A percentile compares a stretch with the other conserved stretches of the same genome.
phyloP scores from a whole-genome alignment of 352 stramenopile genomes.

The Phytophthora tubulina region DNA sequence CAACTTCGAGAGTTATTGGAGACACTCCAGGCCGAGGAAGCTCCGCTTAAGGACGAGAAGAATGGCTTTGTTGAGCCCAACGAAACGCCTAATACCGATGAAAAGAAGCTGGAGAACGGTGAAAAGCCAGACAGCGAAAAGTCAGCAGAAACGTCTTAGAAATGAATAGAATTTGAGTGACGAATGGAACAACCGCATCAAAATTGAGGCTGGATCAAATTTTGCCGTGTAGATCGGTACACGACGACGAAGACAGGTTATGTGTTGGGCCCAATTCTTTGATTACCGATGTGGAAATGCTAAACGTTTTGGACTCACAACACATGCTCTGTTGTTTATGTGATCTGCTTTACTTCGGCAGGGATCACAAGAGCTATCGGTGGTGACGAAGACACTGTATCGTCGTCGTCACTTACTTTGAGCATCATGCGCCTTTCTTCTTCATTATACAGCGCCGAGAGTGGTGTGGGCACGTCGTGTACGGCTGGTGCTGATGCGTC shows the following conservation, averaged over 20 bases:
- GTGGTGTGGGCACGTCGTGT: conserved; percentile 60
- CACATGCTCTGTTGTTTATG: conserved; percentile 1
- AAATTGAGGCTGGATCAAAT: too few species aligned
- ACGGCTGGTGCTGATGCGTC: conserved; percentile 18
- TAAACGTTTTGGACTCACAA: too few species aligned
- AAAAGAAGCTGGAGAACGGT: conserved; percentile 2
- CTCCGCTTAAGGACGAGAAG: not conserved
- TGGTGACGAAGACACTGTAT: conserved; percentile 24
- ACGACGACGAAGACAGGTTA: too few species aligned
- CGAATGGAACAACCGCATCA: too few species aligned
- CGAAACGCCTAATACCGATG: not conserved
- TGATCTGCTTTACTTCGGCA: conserved; percentile 29
- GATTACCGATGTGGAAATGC: too few species aligned
- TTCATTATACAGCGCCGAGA: conserved; percentile 78
- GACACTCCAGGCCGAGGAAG: conserved; percentile 36
- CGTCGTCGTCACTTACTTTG: conserved; percentile 36
- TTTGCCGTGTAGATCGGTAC: too few species aligned
- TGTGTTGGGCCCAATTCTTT: too few species aligned
- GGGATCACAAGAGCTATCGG: conserved; percentile 30
- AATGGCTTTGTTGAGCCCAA: conserved; percentile 4
- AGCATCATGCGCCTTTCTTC: conserved; percentile 77
- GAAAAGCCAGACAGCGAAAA: conserved; percentile 7
- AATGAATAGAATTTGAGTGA: too few species aligned
- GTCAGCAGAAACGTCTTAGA: too few species aligned
- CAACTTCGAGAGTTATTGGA: conserved; percentile 52